Conservation (phyloP, 164 flowering plant species). For the Aristolochia fimbriata region DNA sequence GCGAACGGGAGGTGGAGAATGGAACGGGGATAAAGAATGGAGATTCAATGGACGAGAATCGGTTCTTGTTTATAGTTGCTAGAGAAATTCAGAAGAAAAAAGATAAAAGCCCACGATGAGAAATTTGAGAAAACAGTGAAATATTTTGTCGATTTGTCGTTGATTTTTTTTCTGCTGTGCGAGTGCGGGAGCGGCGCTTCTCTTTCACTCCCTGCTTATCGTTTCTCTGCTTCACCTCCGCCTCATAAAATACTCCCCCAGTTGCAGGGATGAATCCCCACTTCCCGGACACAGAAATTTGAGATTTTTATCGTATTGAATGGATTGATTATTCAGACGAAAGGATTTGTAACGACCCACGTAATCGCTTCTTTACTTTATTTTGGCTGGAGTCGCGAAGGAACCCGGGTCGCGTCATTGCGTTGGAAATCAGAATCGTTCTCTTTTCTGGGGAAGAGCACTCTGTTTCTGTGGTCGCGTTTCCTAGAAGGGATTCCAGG, state of each 20-base stretch:
- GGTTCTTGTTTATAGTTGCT: constrained; percentile 11
- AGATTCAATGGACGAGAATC: constrained; percentile 21
- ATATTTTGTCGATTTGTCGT: too few relatives aligned
- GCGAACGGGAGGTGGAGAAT: constrained; percentile 26
- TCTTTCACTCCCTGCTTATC: constrained; percentile 50
- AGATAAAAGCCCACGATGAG: too few relatives aligned
- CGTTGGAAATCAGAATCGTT: too few relatives aligned
- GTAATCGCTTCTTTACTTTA: too few relatives aligned
- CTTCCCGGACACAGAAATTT: background rate
- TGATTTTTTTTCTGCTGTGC: background rate
- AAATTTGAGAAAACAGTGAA: background rate
- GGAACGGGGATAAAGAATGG: constrained; percentile 22
- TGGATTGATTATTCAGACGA: too few relatives aligned
- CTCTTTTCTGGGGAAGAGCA: too few relatives aligned
- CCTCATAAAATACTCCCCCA: constrained; percentile 26
- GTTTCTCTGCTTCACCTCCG: constrained; percentile 9
- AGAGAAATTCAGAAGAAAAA: constrained; percentile 18
- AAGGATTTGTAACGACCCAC: too few relatives aligned
- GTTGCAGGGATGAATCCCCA: background rate
- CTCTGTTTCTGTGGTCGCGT: too few relatives aligned
- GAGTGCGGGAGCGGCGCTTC: constrained; percentile 14
- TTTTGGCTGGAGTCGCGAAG: too few relatives aligned
- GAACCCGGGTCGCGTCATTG: too few relatives aligned
- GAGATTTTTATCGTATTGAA: too few relatives aligned
- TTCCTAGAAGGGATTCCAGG: too few relatives aligned